Conservation (phyloP, 2,329 filamentous ascomycete species). For the Cryphonectria carpinicola region DNA sequence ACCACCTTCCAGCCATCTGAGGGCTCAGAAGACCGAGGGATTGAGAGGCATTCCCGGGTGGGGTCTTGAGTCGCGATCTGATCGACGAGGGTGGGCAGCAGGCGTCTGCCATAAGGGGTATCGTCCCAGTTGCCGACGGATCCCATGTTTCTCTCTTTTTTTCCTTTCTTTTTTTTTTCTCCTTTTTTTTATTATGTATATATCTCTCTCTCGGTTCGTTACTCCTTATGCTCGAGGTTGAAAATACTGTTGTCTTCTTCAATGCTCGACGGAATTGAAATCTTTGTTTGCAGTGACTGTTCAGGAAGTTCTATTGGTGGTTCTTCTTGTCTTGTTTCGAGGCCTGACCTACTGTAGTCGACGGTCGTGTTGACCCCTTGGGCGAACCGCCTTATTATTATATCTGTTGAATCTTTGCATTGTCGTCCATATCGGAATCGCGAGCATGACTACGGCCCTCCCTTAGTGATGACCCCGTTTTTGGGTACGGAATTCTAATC, state of each 20-base stretch:
- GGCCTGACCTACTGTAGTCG: neutral
- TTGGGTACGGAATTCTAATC: neutral
- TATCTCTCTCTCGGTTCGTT: no score
- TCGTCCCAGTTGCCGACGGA: slow-evolving; percentile 21
- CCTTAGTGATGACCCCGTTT: neutral
- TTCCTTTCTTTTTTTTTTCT: neutral
- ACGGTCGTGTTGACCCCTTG: neutral
- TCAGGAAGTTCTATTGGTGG: neutral
- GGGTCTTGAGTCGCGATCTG: slow-evolving; percentile 25
- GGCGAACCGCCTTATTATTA: slow-evolving; percentile 5
- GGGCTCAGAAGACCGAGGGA: slow-evolving; percentile 20
- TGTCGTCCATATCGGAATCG: neutral
- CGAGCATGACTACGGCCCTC: neutral
- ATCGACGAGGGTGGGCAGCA: slow-evolving; percentile 28
- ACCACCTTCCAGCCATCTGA: slow-evolving; percentile 26
- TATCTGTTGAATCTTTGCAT: neutral
- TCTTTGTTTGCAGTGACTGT: neutral
- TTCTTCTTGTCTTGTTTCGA: neutral
- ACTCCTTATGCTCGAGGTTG: neutral
- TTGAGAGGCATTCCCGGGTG: slow-evolving; percentile 25
- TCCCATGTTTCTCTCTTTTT: slow-evolving; percentile 16
- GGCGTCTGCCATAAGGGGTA: slow-evolving; percentile 22
- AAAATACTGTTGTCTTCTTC: neutral
- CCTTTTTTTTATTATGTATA: neutral
- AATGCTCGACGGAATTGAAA: neutral